Percentiles rank a stretch among this genome's conserved stretches.
phyloP scores from a whole-genome alignment of 1,139 yeast genomes.

The Suhomyces wounanorum region DNA sequence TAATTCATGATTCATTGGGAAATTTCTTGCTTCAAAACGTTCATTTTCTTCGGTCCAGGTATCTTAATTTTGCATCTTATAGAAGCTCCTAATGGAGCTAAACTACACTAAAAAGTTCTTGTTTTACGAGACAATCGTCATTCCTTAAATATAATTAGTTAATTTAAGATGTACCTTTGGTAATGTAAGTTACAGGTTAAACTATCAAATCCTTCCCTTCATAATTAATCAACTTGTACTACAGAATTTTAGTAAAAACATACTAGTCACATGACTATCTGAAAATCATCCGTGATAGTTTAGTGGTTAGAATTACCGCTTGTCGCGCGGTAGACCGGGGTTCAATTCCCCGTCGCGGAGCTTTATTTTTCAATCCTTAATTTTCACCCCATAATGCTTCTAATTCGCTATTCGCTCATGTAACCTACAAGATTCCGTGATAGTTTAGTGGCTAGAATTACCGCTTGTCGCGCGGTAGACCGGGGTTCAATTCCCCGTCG shows the following conservation, averaged over 20 bases:
- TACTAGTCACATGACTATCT: neutral
- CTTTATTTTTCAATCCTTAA: constrained; percentile 12
- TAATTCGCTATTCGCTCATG: too few relatives aligned
- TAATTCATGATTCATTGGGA: constrained; percentile 1
- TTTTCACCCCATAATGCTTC: too few relatives aligned
- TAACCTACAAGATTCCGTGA: too few relatives aligned
- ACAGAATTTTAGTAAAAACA: neutral
- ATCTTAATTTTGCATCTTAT: constrained; percentile 6
- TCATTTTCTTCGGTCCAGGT: constrained; percentile 4
- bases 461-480: constrained; percentile 63
- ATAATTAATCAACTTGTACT: too few relatives aligned
- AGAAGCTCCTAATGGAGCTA: neutral
- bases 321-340: constrained; percentile 70
- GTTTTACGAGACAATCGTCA: constrained; percentile 3
- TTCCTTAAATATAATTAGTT: constrained; percentile 9
- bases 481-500: constrained; percentile 74
- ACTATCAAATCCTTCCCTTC: too few relatives aligned
- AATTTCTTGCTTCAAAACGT: neutral
- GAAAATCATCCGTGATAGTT: constrained; percentile 40
- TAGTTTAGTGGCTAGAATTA: constrained; percentile 51
- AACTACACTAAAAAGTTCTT: neutral
- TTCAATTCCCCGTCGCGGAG: constrained; percentile 73
- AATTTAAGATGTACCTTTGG: constrained; percentile 4
- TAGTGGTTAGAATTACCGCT: constrained; percentile 52
- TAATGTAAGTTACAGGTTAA: neutral